Base-by-base conservation (phyloP, 2,329 filamentous ascomycete species). In the Ceratocystis papillata region DNA sequence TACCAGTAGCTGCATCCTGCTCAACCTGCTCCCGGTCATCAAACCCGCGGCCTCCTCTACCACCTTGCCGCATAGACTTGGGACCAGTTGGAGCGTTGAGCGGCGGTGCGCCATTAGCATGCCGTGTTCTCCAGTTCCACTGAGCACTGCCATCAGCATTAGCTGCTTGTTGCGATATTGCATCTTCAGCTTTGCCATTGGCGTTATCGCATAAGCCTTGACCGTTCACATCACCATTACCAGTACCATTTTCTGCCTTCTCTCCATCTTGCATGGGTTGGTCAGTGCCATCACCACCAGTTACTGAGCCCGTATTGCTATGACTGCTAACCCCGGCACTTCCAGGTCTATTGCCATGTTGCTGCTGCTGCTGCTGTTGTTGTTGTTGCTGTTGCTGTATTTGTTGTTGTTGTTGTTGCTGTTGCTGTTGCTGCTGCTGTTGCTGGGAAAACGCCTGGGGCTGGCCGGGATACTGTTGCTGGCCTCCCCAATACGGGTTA, bases 11-110 rank as follows among this genome's bases (percentile, higher is more conserved):
- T n/a, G 41, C 45, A 41, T 61, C 46, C 22, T 63, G 53, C 44
- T 55, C 65, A 20, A 72, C 73, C 45, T 74, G 72, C 65, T 69
- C 71, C 67, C 71, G 71, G 63, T 77, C 74, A 69, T 77, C 77
- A 70, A 74, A 75, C 46, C 81, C 76, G 69, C 75, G 79, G 72
- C 77, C 78, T 48, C 79, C 80, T 69, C 79, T 76, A 28, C 82
- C 82, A 37, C 91, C 90, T 75, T 94, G 88, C 69, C 93, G 84
- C 90, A 97, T 96, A 20, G 94, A 94, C 76, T 94, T 92, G 61
- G 94, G 94, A 8, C 92, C 94, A 65, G 88, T 96, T 33, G 94
- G 94, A 33, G 94, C 94, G 77, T 81, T 90, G 76, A 85, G 75
- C 57, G 84, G 84, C 63, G 77, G 75, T 44, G 63, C 63, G 6